A percentile compares a stretch with the other conserved stretches of the same genome.
Conservation (phyloP, 2,329 filamentous ascomycete genomes). For the Knoxdaviesia capensis region DNA sequence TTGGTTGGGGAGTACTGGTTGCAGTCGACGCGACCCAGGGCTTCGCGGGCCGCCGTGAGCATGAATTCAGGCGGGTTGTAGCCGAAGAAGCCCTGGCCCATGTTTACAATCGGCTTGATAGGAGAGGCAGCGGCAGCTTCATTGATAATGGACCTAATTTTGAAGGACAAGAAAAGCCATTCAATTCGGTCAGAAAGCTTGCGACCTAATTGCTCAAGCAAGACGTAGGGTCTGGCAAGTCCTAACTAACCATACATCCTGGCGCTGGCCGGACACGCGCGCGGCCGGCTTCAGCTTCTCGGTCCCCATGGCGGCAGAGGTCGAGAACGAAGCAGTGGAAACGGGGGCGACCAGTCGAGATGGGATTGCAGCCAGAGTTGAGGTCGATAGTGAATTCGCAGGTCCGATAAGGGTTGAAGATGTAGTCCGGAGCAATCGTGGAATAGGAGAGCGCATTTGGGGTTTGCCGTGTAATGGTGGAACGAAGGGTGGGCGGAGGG, state of each 20-base stretch:
- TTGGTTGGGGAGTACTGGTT: conserved; percentile 97
- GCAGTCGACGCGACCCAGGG: conserved; percentile 80
- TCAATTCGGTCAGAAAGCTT: conserved; percentile 1
- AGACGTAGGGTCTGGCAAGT: background rate
- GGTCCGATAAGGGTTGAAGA: too few relatives aligned
- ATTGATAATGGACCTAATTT: conserved; percentile 40
- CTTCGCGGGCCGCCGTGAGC: conserved; percentile 73
- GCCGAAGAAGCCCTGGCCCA: conserved; percentile 59
- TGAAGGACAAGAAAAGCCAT: background rate
- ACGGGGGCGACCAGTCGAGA: too few relatives aligned
- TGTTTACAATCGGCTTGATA: conserved; percentile 42
- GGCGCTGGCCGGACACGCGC: conserved; percentile 25
- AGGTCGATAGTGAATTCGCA: too few relatives aligned
- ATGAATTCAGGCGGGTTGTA: conserved; percentile 91
- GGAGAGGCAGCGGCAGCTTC: conserved; percentile 43
- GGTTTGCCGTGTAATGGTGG: too few relatives aligned
- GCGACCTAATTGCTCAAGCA: background rate
- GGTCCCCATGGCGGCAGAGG: conserved; percentile 9
- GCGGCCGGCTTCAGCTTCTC: conserved; percentile 28
- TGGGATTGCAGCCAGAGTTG: too few relatives aligned
- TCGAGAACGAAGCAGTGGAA: too few relatives aligned
- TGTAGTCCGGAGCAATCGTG: too few relatives aligned
- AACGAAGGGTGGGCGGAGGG: too few relatives aligned
- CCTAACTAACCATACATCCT: conserved; percentile 28
- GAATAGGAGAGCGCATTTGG: too few relatives aligned